Base-by-base conservation (phyloP, 2,329 filamentous ascomycete species). In the Colletotrichum siamense region DNA sequence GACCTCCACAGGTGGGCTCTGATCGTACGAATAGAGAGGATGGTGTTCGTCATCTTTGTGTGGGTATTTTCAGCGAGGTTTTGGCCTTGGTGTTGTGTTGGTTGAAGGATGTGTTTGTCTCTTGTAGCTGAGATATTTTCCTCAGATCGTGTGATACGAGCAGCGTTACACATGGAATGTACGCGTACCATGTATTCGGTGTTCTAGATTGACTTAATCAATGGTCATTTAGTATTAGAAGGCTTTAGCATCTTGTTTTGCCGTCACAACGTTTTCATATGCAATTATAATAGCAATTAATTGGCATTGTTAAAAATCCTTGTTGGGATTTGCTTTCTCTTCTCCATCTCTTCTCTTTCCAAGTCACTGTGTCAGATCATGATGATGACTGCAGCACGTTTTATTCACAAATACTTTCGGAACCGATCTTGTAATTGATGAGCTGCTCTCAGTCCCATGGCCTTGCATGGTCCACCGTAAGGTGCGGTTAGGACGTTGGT, bases 241-340 rank as follows among this genome's bases (percentile, higher is more conserved):
- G n/a, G n/a, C n/a, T n/a, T n/a, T n/a, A n/a, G n/a, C 36, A 44
- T 44, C 0, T n/a, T 10, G 16, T 2, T 18, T 44, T 0, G 36
- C 16, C 4, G 8, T 18, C 4, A 16, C 0, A 0, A 0, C 0
- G 34, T 36, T 36, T 16, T 4, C 7, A 0, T 16, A 8, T 8
- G 7, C 4, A 4, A 36, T 36, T 0, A 1, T 36, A 15, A 15
- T 7, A 8, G 7, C 3, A 36, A 16, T 36, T 1, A 36, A 36
- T 8, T 5, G 3, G 1, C 36, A n/a, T 44, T 44, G 16, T 18
- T 18, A 6, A 44, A 18, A 36, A 16, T 44, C 8, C 16, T 44
- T 18, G 16, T n/a, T 44, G 8, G 36, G 0, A 18, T 18, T 44
- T 44, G 8, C 16, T 44, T 0, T 44, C 7, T 44, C 16, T n/a